Evolutionary conservation across 1,139 yeast genomes (phyloP).

Genomic region (Blastobotrys ciferrii): DNA sequence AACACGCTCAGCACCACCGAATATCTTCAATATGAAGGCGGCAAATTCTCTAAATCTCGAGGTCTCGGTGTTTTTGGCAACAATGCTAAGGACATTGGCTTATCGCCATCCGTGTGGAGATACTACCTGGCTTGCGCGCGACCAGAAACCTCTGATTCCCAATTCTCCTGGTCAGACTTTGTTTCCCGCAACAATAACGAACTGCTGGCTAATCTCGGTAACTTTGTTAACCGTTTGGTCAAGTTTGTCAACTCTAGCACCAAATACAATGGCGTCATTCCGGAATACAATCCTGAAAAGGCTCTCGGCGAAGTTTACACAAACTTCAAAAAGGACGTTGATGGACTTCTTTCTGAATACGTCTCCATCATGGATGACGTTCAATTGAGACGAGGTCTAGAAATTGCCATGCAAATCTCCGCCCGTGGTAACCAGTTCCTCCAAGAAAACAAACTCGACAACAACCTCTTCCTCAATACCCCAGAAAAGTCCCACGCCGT

Average conservation of each 20-base stretch:
- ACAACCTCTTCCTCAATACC: constrained; percentile 68
- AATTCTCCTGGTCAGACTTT: constrained; percentile 95
- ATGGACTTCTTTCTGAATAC: constrained; percentile 59
- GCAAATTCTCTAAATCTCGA: constrained; percentile 95
- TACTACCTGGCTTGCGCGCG: constrained; percentile 88
- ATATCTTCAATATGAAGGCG: constrained; percentile 94
- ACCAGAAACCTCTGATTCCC: constrained; percentile 95
- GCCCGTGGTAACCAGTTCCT: constrained; percentile 92
- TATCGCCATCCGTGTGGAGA: constrained; percentile 95
- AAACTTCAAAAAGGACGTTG: constrained; percentile 47
- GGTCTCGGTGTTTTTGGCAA: constrained; percentile 98
- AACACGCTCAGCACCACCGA: constrained; percentile 93
- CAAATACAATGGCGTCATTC: constrained; percentile 88
- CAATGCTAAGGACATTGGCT: constrained; percentile 90
- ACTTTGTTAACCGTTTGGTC: constrained; percentile 89
- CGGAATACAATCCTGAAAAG: constrained; percentile 46
- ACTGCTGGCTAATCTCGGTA: constrained; percentile 91
- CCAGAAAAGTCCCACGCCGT: constrained; percentile 91
- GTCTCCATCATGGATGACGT: constrained; percentile 73
- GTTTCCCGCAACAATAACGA: constrained; percentile 92
- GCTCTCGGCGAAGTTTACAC: constrained; percentile 47
- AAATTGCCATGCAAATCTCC: constrained; percentile 84
- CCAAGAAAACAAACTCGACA: constrained; percentile 94
- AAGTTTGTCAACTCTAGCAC: constrained; percentile 82
- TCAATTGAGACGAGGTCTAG: constrained; percentile 84